Evolutionary conservation across 1,284 basidiomycete species (phyloP).

Genomic region (Filobasidium uniguttulatum): DNA sequence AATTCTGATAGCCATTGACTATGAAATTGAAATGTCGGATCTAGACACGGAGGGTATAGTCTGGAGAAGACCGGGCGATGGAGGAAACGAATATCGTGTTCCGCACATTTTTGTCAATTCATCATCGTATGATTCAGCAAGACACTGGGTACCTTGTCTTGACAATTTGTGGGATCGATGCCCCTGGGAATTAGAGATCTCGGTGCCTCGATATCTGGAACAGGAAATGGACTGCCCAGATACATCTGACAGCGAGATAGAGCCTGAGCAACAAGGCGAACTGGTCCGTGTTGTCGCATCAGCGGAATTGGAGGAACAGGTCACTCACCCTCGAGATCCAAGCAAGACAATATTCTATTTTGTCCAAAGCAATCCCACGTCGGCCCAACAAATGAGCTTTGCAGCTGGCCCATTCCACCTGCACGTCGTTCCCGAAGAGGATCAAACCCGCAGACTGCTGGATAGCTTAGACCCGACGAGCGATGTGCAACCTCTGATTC

Average conservation of each 20-base stretch:
- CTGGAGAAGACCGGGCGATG: constrained; percentile 29
- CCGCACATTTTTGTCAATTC: constrained; percentile 88
- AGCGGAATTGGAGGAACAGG: constrained; percentile 85
- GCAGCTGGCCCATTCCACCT: constrained; percentile 89
- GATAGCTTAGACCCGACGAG: constrained; percentile 16
- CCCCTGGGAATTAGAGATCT: constrained; percentile 96
- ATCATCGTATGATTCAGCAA: constrained; percentile 72
- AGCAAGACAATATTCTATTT: constrained; percentile 92
- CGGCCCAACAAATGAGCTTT: constrained; percentile 89
- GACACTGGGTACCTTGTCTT: constrained; percentile 94
- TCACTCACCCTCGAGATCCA: constrained; percentile 85
- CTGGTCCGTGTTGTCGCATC: constrained; percentile 82
- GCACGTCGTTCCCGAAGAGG: constrained; percentile 52
- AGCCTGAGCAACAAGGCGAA: constrained; percentile 29
- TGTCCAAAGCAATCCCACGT: constrained; percentile 72
- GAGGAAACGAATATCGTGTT: constrained; percentile 49
- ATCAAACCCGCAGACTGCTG: constrained; percentile 42
- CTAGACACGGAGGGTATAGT: constrained; percentile 31
- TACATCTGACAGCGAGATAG: constrained; percentile 31
- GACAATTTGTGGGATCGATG: constrained; percentile 93
- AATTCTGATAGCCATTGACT: constrained; percentile 34
- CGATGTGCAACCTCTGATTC: constrained; percentile 61
- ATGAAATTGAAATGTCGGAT: constrained; percentile 26
- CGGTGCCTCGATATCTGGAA: constrained; percentile 76
- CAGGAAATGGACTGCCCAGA: constrained; percentile 43